A percentile compares a stretch with the other conserved stretches of the same genome.
These are phyloP conservation scores for Sonneratia caseolaris DNA, from an alignment of 345 rosid genomes.

Conservation along the genomic window DNA sequence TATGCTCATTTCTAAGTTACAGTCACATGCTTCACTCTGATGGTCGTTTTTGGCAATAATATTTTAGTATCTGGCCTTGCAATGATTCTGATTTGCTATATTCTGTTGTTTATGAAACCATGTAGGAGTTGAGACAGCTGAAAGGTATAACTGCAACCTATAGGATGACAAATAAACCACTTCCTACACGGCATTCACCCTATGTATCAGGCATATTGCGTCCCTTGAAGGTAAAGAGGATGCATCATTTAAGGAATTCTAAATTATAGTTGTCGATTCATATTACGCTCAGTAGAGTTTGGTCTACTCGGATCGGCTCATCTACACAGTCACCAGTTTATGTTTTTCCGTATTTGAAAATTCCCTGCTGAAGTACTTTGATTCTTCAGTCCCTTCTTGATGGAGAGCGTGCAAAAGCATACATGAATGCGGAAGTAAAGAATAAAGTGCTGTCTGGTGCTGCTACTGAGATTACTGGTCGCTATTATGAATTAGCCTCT, in stretches of 20 bases:
- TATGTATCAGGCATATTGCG: constrained; percentile 70
- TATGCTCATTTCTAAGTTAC: background rate
- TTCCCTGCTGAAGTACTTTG: background rate
- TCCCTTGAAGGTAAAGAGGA: constrained; percentile 53
- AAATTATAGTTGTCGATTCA: background rate
- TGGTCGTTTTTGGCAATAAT: background rate
- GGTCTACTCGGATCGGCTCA: background rate
- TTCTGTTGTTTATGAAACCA: constrained; percentile 5
- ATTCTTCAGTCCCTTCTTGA: constrained; percentile 56
- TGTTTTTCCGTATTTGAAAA: background rate
- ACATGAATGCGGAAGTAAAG: constrained; percentile 52
- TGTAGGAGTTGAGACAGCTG: constrained; percentile 74
- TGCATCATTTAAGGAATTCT: background rate
- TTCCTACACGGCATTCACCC: constrained; percentile 84
- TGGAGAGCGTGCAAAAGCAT: constrained; percentile 56
- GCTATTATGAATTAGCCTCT: constrained; percentile 69
- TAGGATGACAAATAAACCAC: constrained; percentile 91
- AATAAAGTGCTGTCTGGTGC: constrained; percentile 39
- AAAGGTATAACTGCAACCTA: constrained; percentile 84
- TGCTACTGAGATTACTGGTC: constrained; percentile 61
- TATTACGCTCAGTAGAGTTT: background rate
- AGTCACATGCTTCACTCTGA: background rate
- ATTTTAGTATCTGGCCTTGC: background rate
- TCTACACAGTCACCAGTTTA: background rate
- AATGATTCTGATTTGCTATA: background rate